phyloP scores from a whole-genome alignment of 2,329 filamentous ascomycete species.

The Fusarium burgessii region DNA sequence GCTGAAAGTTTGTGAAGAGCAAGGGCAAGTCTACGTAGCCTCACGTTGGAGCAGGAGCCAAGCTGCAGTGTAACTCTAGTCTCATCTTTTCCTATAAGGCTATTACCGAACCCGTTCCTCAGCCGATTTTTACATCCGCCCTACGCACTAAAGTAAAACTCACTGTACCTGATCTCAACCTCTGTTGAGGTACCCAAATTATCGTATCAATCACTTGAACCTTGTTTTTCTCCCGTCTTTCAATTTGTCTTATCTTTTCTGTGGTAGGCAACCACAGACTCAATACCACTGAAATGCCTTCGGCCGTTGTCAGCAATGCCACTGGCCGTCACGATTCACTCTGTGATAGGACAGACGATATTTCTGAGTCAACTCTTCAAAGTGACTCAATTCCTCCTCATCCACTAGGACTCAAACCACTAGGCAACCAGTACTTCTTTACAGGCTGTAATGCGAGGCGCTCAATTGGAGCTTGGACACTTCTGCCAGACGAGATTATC shows the following conservation, averaged over 20 bases:
- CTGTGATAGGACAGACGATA: conserved; percentile 40
- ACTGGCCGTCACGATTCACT: conserved; percentile 29
- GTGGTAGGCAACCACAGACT: conserved; percentile 1
- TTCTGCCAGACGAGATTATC: conserved; percentile 84
- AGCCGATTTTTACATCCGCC: conserved; percentile 38
- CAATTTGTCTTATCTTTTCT: background rate
- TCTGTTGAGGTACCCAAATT: conserved; percentile 3
- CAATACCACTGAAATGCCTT: conserved; percentile 36
- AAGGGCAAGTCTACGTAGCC: background rate
- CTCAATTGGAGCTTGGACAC: conserved; percentile 72
- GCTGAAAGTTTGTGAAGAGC: background rate
- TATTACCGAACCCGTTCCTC: conserved; percentile 28
- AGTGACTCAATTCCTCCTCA: conserved; percentile 75
- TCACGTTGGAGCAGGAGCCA: conserved; percentile 1
- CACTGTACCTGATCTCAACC: conserved; percentile 9
- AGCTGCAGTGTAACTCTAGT: conserved; percentile 25
- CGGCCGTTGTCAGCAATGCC: conserved; percentile 22
- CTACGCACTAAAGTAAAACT: conserved; percentile 39
- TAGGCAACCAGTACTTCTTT: conserved; percentile 83
- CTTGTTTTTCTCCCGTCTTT: conserved; percentile 12
- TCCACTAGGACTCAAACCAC: conserved; percentile 85
- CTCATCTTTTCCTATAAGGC: conserved; percentile 5
- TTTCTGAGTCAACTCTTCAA: conserved; percentile 44
- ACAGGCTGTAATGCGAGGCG: conserved; percentile 74
- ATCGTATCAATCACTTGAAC: conserved; percentile 23